Percentiles rank a stretch among this genome's conserved stretches.
Conservation (phyloP, 163 green algal species). For the Scenedesmus sp. region DNA sequence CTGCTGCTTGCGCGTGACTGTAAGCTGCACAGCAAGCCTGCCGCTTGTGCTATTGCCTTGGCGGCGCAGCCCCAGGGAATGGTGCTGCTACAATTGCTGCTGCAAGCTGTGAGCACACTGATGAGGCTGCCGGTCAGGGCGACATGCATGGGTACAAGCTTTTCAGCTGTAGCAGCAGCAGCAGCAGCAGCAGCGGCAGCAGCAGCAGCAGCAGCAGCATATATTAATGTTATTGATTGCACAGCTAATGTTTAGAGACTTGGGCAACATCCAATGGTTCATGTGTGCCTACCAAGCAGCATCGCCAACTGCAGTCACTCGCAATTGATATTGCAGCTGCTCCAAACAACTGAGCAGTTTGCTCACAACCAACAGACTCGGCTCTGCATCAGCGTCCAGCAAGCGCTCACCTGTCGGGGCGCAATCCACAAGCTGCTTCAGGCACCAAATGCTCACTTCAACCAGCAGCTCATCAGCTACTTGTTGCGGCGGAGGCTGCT, state of each 20-base stretch:
- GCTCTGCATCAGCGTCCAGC: neutral
- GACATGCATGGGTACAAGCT: neutral
- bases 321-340: neutral
- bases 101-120: neutral
- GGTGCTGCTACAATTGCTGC: neutral
- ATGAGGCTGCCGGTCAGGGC: neutral
- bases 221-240: too few species aligned
- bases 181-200: neutral
- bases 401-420: neutral
- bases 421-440: constrained; percentile 1
- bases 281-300: neutral
- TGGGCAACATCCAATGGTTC: too few species aligned
- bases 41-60: neutral
- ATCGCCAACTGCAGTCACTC: neutral
- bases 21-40: neutral
- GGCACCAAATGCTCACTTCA: neutral
- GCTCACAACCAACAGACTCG: neutral
- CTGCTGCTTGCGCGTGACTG: neutral
- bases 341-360: neutral
- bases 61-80: neutral
- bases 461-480: neutral
- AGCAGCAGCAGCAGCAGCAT: too few species aligned
- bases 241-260: too few species aligned
- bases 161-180: neutral
- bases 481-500: neutral